These are phyloP conservation scores for Candida taoyuanica DNA, from an alignment of 805 yeast genomes.

Conservation along the genomic window DNA sequence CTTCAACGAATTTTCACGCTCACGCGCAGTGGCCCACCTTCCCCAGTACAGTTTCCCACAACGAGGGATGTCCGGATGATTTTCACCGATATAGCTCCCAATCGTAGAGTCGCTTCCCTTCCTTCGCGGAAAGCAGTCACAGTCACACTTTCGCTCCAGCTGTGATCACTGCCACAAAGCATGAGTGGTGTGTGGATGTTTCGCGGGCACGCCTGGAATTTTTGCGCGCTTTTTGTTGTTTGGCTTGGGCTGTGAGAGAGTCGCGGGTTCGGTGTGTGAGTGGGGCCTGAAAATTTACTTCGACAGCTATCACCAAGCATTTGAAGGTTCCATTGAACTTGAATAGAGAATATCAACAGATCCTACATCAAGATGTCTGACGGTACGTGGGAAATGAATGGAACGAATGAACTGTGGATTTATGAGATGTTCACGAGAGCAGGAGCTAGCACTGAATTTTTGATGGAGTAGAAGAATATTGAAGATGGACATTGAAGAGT, in stretches of 20 bases:
- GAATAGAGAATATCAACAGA: conserved; percentile 7
- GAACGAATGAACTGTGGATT: background rate
- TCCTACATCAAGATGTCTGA: conserved; percentile 27
- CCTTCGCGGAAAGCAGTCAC: conserved; percentile 11
- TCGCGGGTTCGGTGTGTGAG: conserved; percentile 1
- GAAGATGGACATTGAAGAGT: too few species aligned
- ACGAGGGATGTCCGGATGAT: conserved; percentile 4
- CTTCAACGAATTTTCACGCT: conserved; percentile 15
- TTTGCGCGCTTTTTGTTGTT: background rate
- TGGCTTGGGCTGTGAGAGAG: conserved; percentile 1
- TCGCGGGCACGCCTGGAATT: background rate
- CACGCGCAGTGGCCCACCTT: background rate
- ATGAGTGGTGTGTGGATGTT: conserved; percentile 7
- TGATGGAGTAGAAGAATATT: too few species aligned
- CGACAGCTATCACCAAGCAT: conserved; percentile 10
- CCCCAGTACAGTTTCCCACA: background rate
- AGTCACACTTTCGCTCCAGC: background rate
- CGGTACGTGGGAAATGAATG: conserved; percentile 22
- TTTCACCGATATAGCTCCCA: background rate
- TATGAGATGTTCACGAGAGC: background rate
- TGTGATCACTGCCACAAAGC: background rate
- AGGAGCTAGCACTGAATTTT: too few species aligned
- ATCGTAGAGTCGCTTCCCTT: too few species aligned
- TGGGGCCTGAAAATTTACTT: conserved; percentile 20
- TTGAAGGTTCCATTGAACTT: conserved; percentile 1